Conservation (phyloP, 2,329 filamentous ascomycete species). For the Cadophora malorum region DNA sequence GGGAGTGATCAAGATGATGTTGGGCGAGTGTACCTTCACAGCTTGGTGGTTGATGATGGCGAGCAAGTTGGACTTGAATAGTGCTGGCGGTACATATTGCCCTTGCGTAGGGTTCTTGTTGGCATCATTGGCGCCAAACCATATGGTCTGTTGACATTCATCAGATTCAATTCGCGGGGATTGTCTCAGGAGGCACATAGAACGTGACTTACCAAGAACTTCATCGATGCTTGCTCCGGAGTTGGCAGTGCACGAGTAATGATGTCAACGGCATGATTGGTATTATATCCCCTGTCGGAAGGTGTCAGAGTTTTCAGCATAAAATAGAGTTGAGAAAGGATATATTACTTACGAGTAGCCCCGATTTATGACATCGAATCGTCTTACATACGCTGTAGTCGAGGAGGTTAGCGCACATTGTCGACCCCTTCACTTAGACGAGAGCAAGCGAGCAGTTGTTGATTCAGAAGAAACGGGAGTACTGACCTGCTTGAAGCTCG, state of each 20-base stretch:
- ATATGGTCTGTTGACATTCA: constrained; percentile 53
- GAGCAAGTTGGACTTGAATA: constrained; percentile 75
- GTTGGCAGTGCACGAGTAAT: constrained; percentile 33
- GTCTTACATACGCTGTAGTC: constrained; percentile 34
- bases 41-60: constrained; percentile 74
- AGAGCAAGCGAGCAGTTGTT: neutral
- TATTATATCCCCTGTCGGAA: constrained; percentile 36
- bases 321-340: too few species aligned
- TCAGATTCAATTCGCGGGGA: neutral
- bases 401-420: neutral
- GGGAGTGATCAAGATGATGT: constrained; percentile 80
- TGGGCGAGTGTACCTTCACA: constrained; percentile 71
- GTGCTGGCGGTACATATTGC: constrained; percentile 77
- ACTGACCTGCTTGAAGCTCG: constrained; percentile 37
- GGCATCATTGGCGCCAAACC: constrained; percentile 91
- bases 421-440: neutral
- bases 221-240: constrained; percentile 34
- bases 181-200: neutral
- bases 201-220: constrained; percentile 30
- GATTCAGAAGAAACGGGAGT: neutral
- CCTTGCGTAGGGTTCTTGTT: constrained; percentile 63
- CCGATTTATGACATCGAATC: constrained; percentile 40
- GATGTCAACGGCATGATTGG: constrained; percentile 35
- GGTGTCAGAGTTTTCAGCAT: too few species aligned
- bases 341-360: constrained; percentile 29